Conservation (phyloP, 257 asterid species). For the Nicotiana benthamiana region DNA sequence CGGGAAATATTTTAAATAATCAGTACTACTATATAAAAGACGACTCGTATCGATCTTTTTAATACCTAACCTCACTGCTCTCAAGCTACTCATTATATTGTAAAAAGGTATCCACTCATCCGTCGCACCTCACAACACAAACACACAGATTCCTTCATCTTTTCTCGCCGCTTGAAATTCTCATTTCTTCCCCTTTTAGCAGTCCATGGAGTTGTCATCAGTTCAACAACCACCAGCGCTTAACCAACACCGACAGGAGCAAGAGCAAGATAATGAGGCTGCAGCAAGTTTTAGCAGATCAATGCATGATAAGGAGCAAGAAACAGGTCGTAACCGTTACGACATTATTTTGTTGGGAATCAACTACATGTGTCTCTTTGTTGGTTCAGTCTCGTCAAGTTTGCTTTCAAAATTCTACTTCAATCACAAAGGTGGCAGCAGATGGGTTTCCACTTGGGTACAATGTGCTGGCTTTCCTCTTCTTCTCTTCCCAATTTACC, state of each 20-base stretch:
- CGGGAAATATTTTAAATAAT: too few species aligned
- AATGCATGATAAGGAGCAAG: conserved; percentile 2
- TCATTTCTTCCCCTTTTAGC: neutral
- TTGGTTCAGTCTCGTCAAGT: conserved; percentile 50
- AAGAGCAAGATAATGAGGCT: neutral
- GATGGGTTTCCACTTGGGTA: conserved; percentile 74
- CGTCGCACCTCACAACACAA: neutral
- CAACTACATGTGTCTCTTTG: conserved; percentile 36
- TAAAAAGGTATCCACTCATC: neutral
- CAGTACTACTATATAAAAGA: too few species aligned
- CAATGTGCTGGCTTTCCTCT: conserved; percentile 78
- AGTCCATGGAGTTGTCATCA: conserved; percentile 2
- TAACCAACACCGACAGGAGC: neutral
- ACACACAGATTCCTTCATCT: neutral
- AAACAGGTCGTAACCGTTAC: conserved; percentile 12
- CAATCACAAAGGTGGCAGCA: conserved; percentile 60
- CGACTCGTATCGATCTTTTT: neutral
- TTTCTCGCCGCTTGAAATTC: conserved; percentile 3
- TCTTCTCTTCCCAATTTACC: conserved; percentile 32
- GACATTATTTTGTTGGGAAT: conserved; percentile 29
- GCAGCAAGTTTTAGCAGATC: neutral
- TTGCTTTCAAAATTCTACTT: conserved; percentile 59
- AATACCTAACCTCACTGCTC: neutral
- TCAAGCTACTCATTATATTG: neutral
- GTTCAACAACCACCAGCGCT: neutral